Conservation (phyloP, 2,329 filamentous ascomycete species). For the Aplosporella prunicola region DNA sequence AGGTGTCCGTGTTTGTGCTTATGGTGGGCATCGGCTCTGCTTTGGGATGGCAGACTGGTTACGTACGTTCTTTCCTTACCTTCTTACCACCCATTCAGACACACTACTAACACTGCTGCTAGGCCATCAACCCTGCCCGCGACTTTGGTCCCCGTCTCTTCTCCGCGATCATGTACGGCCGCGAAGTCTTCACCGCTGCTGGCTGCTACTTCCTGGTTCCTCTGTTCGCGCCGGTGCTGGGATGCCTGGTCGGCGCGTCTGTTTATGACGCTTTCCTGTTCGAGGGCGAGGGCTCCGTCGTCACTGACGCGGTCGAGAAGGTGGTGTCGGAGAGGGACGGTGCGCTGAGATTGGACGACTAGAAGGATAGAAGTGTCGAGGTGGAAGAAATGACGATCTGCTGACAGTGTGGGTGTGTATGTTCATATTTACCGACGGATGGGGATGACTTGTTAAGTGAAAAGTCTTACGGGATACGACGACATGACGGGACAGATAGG, state of each 20-base stretch:
- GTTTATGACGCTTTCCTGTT: conserved; percentile 61
- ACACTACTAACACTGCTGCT: conserved; percentile 35
- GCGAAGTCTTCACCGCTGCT: conserved; percentile 56
- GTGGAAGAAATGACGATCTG: too few relatives aligned
- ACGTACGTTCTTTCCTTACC: conserved; percentile 11
- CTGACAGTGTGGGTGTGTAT: too few relatives aligned
- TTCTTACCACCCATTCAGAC: neutral
- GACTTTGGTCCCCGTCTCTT: conserved; percentile 63
- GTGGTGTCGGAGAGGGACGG: conserved; percentile 1
- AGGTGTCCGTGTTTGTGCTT: conserved; percentile 53
- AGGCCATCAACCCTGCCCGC: conserved; percentile 64
- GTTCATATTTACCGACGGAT: too few relatives aligned
- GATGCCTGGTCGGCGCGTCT: conserved; percentile 54
- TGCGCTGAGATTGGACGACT: conserved; percentile 1
- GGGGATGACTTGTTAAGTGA: too few relatives aligned
- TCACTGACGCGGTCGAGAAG: conserved; percentile 32
- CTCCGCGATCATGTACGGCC: conserved; percentile 59
- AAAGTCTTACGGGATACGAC: too few relatives aligned
- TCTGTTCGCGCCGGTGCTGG: conserved; percentile 61
- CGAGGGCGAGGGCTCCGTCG: conserved; percentile 59
- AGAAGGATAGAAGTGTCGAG: too few relatives aligned
- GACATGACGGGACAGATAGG: too few relatives aligned
- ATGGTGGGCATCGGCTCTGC: conserved; percentile 65
- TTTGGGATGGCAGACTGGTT: conserved; percentile 61
- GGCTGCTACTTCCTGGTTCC: conserved; percentile 68